Evolutionary conservation across 2,329 filamentous ascomycete genomes (phyloP).

Genomic region (Orbilia oligospora): DNA sequence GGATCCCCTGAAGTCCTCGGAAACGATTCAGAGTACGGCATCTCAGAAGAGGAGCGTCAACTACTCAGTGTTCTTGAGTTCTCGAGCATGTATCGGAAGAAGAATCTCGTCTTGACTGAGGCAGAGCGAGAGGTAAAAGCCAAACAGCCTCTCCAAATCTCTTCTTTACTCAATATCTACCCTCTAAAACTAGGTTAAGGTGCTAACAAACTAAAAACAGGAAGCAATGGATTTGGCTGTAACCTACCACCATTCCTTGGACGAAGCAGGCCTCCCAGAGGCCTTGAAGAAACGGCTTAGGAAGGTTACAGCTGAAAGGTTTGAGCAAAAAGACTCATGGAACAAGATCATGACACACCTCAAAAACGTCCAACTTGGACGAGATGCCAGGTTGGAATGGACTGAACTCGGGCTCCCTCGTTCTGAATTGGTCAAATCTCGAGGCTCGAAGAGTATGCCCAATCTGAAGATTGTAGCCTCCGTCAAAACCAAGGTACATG

Average conservation of each 20-base stretch:
- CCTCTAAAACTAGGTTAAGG: background rate
- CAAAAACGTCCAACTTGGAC: conserved; percentile 1
- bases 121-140: conserved; percentile 14
- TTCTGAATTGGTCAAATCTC: background rate
- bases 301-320: background rate
- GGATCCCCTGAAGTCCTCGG: background rate
- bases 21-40: background rate
- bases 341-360: conserved; percentile 16
- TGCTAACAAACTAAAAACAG: background rate
- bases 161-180: background rate
- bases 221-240: background rate
- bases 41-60: background rate
- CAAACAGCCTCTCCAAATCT: background rate
- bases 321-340: conserved; percentile 22
- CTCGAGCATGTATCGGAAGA: conserved; percentile 12
- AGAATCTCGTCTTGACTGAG: background rate
- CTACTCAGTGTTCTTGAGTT: background rate
- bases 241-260: background rate
- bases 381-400: conserved; percentile 16
- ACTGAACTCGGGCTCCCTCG: background rate
- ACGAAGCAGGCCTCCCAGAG: background rate
- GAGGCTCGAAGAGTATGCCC: background rate
- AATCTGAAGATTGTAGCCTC: background rate
- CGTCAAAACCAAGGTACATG: background rate
- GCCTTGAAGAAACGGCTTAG: background rate